These are phyloP conservation scores for Hyaloscypha hepaticicola DNA, from an alignment of 495 filamentous ascomycete species.

Conservation along the genomic window DNA sequence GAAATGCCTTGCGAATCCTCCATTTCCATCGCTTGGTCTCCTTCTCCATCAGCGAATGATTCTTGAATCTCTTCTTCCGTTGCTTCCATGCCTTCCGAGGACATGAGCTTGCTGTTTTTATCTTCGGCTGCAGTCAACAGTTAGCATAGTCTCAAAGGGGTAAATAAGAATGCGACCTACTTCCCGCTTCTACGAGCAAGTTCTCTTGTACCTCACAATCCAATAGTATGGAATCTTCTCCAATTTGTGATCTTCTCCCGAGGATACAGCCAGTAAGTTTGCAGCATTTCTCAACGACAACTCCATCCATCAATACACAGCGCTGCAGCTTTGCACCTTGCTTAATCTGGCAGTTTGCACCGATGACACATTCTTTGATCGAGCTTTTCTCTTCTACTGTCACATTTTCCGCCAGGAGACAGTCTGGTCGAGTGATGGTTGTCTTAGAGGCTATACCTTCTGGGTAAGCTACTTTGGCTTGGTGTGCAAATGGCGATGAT, in stretches of 20 bases:
- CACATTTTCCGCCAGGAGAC: constrained; percentile 79
- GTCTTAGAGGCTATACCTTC: constrained; percentile 71
- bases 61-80: constrained; percentile 50
- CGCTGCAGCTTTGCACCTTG: constrained; percentile 74
- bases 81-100: constrained; percentile 72
- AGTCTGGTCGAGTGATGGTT: constrained; percentile 73
- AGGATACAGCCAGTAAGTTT: constrained; percentile 80
- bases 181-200: constrained; percentile 74
- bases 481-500: constrained; percentile 70
- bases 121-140: constrained; percentile 55
- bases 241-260: constrained; percentile 71
- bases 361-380: constrained; percentile 88
- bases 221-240: constrained; percentile 69
- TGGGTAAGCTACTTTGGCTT: constrained; percentile 76
- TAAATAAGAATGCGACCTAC: constrained; percentile 41
- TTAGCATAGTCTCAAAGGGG: constrained; percentile 8
- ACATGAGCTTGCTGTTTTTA: constrained; percentile 84
- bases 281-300: constrained; percentile 71
- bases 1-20: constrained; percentile 21
- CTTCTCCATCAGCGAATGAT: constrained; percentile 37
- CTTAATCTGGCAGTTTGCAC: constrained; percentile 79
- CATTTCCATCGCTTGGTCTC: constrained; percentile 22
- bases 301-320: constrained; percentile 90
- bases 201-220: constrained; percentile 92
- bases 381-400: constrained; percentile 76